A percentile compares a stretch with the other conserved stretches of the same genome.
phyloP scores from a whole-genome alignment of 352 stramenopile species.

The Phytophthora syringae region DNA sequence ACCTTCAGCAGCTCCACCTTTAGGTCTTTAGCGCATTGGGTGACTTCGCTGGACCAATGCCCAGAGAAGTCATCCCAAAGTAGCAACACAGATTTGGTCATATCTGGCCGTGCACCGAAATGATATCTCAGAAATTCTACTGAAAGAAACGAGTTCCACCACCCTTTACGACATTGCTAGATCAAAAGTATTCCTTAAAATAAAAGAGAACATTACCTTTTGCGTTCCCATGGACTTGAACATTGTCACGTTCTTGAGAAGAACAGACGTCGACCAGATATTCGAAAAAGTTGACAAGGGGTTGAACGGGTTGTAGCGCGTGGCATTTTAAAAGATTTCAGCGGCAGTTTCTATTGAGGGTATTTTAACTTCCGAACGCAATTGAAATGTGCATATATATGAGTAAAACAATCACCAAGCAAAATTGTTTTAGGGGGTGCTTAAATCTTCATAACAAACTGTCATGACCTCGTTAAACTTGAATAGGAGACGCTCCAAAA shows the following conservation, averaged over 20 bases:
- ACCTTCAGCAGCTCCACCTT: background rate
- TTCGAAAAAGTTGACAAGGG: no score
- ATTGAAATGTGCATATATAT: no score
- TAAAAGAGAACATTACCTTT: background rate
- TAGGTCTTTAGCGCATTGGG: background rate
- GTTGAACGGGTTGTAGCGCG: no score
- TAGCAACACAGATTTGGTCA: background rate
- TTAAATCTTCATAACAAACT: no score
- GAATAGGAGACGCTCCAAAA: no score
- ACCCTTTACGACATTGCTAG: background rate
- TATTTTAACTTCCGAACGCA: no score
- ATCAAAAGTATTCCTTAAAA: background rate
- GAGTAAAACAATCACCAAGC: no score
- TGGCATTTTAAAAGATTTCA: no score
- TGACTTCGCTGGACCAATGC: background rate
- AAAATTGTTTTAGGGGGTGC: no score
- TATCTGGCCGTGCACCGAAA: background rate
- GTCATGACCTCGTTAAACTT: no score
- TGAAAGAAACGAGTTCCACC: background rate
- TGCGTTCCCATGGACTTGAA: conserved; percentile 1
- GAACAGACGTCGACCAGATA: no score
- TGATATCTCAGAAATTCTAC: background rate
- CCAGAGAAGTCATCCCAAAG: background rate
- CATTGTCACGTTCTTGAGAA: background rate
- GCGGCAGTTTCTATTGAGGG: no score